Evolutionary conservation across 805 yeast species (phyloP), one percentile per base, ranked within the genome.

Genomic region (Phaffomyces antillensis): DNA sequence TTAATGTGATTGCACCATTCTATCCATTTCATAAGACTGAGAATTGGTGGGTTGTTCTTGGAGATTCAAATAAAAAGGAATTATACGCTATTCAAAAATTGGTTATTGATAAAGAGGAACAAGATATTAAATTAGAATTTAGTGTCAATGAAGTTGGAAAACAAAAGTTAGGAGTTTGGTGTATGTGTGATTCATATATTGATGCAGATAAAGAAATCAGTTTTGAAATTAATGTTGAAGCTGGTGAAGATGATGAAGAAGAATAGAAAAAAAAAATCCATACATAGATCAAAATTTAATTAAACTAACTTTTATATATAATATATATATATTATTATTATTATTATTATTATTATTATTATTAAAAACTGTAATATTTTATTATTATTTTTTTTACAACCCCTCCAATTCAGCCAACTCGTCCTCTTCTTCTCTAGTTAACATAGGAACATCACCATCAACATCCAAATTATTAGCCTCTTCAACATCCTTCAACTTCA

Each of bases 1-100:
- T 82, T 36, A 61, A 63, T 3, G 91, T 83, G 3, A 72, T 70
- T 11, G 68, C 87, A 6, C 75, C 77, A n/a, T 62, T 56, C 37
- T 86, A 69, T 58, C 90, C 95, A 5, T 64, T 58, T 40, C 58
- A 67, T 3, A 87, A 84, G 63, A 59, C 68, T 8, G 93, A 86
- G 56, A 73, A 71, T 47, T 78, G 97, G 98, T 90, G 97, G 96
- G 59, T 91, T 18, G 83, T 91, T 7, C 63, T 90, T 35, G 97
- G 98, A 6, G 85, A 85, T 50, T 56, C 73, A 1, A 59, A 64
- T 2, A 67, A 73, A 0, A 77, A 73, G 46, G 83, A 82, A 54
- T 62, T 91, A 31, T 82, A 79, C 52, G 90, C 88, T 0, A 80
- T 88, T 49, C 83, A 83, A 59, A 84, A 82, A 59, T 69, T 84